phyloP scores from a whole-genome alignment of 2,329 filamentous ascomycete genomes.

The Cadophora sp. region DNA sequence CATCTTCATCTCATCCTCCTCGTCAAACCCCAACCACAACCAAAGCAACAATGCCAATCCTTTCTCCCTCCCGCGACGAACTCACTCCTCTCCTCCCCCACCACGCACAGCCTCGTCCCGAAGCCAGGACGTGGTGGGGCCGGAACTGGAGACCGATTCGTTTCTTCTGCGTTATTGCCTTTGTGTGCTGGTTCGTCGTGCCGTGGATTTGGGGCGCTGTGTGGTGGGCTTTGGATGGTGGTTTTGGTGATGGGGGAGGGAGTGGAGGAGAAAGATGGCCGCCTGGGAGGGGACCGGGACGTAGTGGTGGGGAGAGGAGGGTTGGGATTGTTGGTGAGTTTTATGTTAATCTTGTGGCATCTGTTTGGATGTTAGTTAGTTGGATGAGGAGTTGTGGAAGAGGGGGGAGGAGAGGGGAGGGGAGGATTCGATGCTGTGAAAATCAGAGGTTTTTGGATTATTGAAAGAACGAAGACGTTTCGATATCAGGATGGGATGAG shows the following conservation, averaged over 20 bases:
- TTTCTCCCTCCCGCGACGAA: not conserved
- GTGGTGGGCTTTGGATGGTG: not conserved
- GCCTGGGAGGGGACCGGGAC: not conserved
- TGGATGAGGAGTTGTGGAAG: not conserved
- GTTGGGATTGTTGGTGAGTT: not conserved
- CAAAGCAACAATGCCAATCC: not conserved
- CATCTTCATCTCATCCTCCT: not conserved
- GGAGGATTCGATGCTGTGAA: not conserved
- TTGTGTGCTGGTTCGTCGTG: not conserved
- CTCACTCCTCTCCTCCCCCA: not conserved
- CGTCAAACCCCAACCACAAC: not conserved
- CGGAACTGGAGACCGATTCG: slow-evolving; percentile 13
- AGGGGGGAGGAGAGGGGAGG: not conserved
- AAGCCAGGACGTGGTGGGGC: slow-evolving; percentile 6
- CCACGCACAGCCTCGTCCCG: not conserved
- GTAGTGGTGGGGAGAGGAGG: not conserved
- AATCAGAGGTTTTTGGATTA: not conserved
- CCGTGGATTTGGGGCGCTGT: slow-evolving; percentile 3
- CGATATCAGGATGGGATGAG: not conserved
- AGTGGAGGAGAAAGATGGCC: not conserved
- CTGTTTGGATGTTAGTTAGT: not conserved
- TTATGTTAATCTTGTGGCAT: not conserved
- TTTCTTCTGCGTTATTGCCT: not conserved
- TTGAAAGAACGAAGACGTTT: not conserved
- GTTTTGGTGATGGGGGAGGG: not conserved